Evolutionary conservation across 2,329 filamentous ascomycete genomes (phyloP).

Genomic region (Talaromyces atroroseus): DNA sequence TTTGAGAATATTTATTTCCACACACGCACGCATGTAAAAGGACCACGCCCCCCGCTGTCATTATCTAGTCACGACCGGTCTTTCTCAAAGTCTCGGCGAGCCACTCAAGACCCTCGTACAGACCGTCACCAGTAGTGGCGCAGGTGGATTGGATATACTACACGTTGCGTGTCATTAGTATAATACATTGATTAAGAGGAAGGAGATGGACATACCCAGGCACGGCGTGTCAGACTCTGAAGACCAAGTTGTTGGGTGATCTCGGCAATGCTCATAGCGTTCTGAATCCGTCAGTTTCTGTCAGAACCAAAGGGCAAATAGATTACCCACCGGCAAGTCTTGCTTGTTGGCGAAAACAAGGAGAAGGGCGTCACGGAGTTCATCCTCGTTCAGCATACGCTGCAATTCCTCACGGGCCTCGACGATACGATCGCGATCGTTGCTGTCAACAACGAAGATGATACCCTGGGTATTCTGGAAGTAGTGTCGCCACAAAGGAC

Average conservation of each 20-base stretch:
- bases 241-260: slow-evolving; percentile 99
- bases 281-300: slow-evolving; percentile 51
- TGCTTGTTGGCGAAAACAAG: slow-evolving; percentile 99
- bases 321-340: slow-evolving; percentile 79
- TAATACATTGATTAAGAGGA: background rate
- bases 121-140: slow-evolving; percentile 97
- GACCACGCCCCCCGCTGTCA: slow-evolving; percentile 13
- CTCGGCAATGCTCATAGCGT: slow-evolving; percentile 99
- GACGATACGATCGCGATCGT: slow-evolving; percentile 95
- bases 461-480: slow-evolving; percentile 99
- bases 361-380: slow-evolving; percentile 94
- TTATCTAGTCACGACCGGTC: slow-evolving; percentile 46
- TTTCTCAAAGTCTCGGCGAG: slow-evolving; percentile 78
- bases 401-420: slow-evolving; percentile 95
- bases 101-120: slow-evolving; percentile 98
- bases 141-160: slow-evolving; percentile 99
- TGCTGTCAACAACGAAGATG: slow-evolving; percentile 99
- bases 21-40: background rate
- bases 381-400: slow-evolving; percentile 97
- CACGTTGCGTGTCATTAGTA: slow-evolving; percentile 18
- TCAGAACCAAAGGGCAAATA: slow-evolving; percentile 6
- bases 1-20: slow-evolving; percentile 13
- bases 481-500: slow-evolving; percentile 98
- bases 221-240: slow-evolving; percentile 96
- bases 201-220: slow-evolving; percentile 70